These are phyloP conservation scores for Cyclostephanos tholiformis DNA, from an alignment of 108 stramenopile genomes.

Conservation along the genomic window DNA sequence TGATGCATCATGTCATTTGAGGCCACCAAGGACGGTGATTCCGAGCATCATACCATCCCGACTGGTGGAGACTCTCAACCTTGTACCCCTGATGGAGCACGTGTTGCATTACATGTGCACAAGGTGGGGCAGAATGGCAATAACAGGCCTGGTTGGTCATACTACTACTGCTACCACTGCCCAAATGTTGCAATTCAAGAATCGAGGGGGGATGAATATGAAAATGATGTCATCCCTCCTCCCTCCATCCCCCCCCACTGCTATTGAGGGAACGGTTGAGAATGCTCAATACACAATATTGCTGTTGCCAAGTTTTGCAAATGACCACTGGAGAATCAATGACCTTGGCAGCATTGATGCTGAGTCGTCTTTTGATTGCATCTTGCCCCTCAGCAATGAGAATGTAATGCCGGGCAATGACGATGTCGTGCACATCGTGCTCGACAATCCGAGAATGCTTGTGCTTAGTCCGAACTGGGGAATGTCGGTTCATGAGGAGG, in stretches of 20 bases:
- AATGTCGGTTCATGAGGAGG: not conserved
- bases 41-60: too few species aligned
- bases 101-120: too few species aligned
- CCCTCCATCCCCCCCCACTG: not conserved
- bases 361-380: not conserved
- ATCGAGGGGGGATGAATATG: too few species aligned
- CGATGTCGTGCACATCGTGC: not conserved
- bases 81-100: too few species aligned
- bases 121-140: too few species aligned
- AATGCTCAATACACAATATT: not conserved
- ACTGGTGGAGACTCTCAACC: too few species aligned
- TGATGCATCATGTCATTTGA: too few species aligned
- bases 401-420: not conserved
- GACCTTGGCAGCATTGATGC: not conserved
- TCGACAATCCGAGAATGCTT: not conserved
- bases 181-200: too few species aligned
- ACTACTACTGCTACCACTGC: too few species aligned
- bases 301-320: not conserved
- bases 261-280: not conserved
- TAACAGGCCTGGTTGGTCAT: too few species aligned
- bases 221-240: too few species aligned
- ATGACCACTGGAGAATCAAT: not conserved
- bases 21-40: too few species aligned
- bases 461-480: constrained; percentile 26
- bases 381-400: not conserved